Evolutionary conservation across 78 protist species (phyloP), one percentile per base, ranked within the genome.

Genomic region (Dictyostelium brefeldianum): DNA sequence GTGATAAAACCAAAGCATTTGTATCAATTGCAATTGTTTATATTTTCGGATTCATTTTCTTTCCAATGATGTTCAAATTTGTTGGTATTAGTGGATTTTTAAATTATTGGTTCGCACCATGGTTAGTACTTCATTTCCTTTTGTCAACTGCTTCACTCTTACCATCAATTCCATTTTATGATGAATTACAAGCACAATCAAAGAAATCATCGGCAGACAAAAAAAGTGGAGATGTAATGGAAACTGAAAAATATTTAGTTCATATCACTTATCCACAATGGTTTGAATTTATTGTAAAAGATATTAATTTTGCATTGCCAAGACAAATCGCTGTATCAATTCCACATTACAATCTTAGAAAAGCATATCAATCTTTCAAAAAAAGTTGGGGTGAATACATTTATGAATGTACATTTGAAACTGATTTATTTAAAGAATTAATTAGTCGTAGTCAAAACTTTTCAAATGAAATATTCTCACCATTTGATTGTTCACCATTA

Each of bases 61-160:
- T 84, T 83, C 92, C 92, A 84, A 53, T 74, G 54, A 56, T 84
- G 31, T 41, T 84, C 74, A 84, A 84, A 79, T 71, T 71, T 69
- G 78, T 84, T 59, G 92, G 92, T 84, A 41, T 84, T 11, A 57
- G 78, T 59, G 92, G 92, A 18, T 56, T 84, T 78, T 62, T 84
- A 18, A 84, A 84, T 54, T 84, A 84, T 70, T 84, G 92, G 92
- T 74, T 84, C 9, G 92, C 92, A 36, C 92, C 92, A 84, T 84
- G 92, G 92, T 74, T 84, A 29, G 47, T 84, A 20, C 48, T 56
- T 29, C 92, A 84, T 59, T 84, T 84, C 78, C 51, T 84, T 18
- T 43, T 74, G 1, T 84, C 92, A 29, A 74, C 92, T 41, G 64
- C 80, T 25, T 73, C 75, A 17, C 48, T 84, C 56, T 27, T 84